Evolutionary conservation across 83 land plant species (phyloP).

Genomic region (Picea abies): DNA sequence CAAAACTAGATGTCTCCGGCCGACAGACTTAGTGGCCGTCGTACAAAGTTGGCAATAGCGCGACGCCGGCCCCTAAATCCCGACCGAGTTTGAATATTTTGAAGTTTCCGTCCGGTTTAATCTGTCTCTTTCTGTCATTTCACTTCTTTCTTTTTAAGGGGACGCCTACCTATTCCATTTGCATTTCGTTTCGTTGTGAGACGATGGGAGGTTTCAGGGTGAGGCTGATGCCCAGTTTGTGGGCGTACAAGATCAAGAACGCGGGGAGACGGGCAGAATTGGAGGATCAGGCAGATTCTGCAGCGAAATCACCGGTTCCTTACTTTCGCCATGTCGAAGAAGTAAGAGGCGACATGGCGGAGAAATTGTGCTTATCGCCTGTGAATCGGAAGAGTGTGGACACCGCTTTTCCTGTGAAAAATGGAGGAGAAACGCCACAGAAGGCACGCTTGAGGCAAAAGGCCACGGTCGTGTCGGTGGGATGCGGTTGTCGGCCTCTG

Average conservation of each 20-base stretch:
- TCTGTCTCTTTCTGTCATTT: too few relatives aligned
- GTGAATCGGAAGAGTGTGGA: conserved; percentile 11
- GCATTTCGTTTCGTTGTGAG: not conserved
- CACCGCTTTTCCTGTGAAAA: conserved; percentile 6
- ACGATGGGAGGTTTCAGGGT: conserved; percentile 6
- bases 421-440: conserved; percentile 4
- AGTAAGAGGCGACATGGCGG: conserved; percentile 6
- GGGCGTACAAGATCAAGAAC: not conserved
- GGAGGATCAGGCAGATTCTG: not conserved
- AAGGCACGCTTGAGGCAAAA: not conserved
- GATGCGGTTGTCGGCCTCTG: conserved; percentile 18
- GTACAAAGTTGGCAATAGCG: too few relatives aligned
- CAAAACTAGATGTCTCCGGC: not conserved
- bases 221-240: not conserved
- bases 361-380: conserved; percentile 19
- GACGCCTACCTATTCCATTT: not conserved
- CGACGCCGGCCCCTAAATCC: not conserved
- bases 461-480: conserved; percentile 17
- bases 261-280: not conserved
- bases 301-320: not conserved
- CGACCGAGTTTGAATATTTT: not conserved
- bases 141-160: not conserved
- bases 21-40: not conserved
- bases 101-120: conserved; percentile 1
- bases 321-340: not conserved